Percentiles rank a stretch among this genome's conserved stretches.
Conservation (phyloP, 306 rosid genomes). For the Mimosa pudica region DNA sequence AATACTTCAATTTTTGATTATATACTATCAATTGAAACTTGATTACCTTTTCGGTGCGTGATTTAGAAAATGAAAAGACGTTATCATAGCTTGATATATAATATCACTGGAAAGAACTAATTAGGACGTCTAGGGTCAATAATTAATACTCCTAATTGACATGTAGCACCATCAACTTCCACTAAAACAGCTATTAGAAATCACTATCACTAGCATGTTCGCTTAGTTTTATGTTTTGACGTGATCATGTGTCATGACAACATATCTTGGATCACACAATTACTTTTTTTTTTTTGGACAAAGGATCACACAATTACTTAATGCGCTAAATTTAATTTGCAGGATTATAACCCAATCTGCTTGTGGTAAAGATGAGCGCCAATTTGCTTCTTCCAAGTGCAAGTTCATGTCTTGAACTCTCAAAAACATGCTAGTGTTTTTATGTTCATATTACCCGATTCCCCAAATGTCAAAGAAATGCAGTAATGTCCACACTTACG, state of each 20-base stretch:
- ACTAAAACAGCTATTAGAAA: neutral
- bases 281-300: neutral
- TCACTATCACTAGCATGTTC: neutral
- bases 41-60: neutral
- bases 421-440: too few relatives aligned
- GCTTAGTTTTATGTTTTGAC: neutral
- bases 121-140: neutral
- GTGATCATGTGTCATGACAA: neutral
- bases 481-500: too few relatives aligned
- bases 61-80: neutral
- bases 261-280: neutral
- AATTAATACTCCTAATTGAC: neutral
- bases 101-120: neutral
- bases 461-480: too few relatives aligned
- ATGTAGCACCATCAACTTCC: neutral
- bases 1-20: neutral
- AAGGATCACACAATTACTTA: too few relatives aligned
- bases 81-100: neutral
- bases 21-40: neutral
- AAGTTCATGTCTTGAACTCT: too few relatives aligned
- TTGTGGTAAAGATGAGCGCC: too few relatives aligned
- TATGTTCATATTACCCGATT: too few relatives aligned
- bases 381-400: too few relatives aligned
- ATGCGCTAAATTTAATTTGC: too few relatives aligned
- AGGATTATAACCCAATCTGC: too few relatives aligned